These are phyloP conservation scores for Camellia sinensis DNA, from an alignment of 148 eudicot species.

Conservation along the genomic window DNA sequence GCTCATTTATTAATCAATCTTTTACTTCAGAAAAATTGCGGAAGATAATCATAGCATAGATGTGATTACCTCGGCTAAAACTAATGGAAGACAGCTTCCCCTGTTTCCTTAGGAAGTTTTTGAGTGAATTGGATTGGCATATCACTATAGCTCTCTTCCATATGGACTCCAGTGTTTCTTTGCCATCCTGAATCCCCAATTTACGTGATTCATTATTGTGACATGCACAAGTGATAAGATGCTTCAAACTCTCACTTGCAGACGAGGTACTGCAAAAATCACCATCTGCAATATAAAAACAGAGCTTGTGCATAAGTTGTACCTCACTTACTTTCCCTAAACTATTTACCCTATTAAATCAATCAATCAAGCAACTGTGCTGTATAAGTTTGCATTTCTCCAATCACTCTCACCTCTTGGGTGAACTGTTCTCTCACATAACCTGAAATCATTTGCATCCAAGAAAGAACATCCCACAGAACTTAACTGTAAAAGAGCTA, in stretches of 20 bases:
- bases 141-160: conserved; percentile 70
- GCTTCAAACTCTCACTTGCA: conserved; percentile 68
- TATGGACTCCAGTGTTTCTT: conserved; percentile 53
- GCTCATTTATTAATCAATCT: background rate
- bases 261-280: conserved; percentile 78
- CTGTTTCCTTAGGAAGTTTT: conserved; percentile 59
- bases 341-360: conserved; percentile 4
- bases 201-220: conserved; percentile 36
- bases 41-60: background rate
- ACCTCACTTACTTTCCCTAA: background rate
- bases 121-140: conserved; percentile 67
- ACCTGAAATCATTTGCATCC: conserved; percentile 53
- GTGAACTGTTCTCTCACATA: conserved; percentile 49
- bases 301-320: background rate
- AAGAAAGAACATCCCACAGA: conserved; percentile 46
- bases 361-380: background rate
- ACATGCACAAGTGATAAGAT: conserved; percentile 48
- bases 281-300: conserved; percentile 51
- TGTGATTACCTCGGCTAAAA: conserved; percentile 58
- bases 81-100: conserved; percentile 74
- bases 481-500: conserved; percentile 79
- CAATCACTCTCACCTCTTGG: conserved; percentile 51
- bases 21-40: background rate
- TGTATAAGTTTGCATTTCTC: background rate
- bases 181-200: conserved; percentile 38